Evolutionary conservation across 345 rosid genomes (phyloP), one percentile per base, ranked within the genome.

Genomic region (Salix purpurea): DNA sequence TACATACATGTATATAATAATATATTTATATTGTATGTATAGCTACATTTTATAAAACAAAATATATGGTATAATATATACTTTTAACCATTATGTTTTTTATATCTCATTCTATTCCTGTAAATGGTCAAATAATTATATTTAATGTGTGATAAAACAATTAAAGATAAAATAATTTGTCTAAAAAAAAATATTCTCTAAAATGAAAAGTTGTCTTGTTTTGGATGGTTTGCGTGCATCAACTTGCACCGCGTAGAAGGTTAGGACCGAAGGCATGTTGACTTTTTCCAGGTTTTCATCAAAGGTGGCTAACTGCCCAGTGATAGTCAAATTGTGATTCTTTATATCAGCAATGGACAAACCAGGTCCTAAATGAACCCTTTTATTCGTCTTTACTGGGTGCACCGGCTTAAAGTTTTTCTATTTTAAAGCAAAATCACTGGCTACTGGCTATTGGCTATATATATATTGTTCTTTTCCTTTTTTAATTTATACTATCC

Each of bases 361-460:
- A 18, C 0, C 2, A 6, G 3, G n/a, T 50, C 2, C 58, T 50
- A 6, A 50, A 50, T 0, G 2, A 9, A 5, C 58, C 19, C 7
- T 2, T 18, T 50, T 16, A 18, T 5, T 50, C 6, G 21, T 18
- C n/a, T 18, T 16, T 50, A 5, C 0, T 50, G n/a, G 56, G 9
- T 0, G 10, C 58, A 18, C 9, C 21, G 7, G 58, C 9, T 52
- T 50, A 6, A 18, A 1, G 0, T 50, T 50, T 50, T 18, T 50
- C 56, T 15, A 50, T 50, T 50, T 50, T 50, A 50, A 5, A 50
- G 56, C 2, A 50, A 50, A 50, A 5, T 16, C 1, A 18, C 6
- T 0, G n/a, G 19, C n/a, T 6, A 34, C n/a, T n/a, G n/a, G n/a
- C n/a, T n/a, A n/a, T n/a, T 26, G 1, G 1, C 1, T 26, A 26